Evolutionary conservation across 768 basidiomycete genomes (phyloP), one percentile per base, ranked within the genome.

Genomic region (Chiua virens): DNA sequence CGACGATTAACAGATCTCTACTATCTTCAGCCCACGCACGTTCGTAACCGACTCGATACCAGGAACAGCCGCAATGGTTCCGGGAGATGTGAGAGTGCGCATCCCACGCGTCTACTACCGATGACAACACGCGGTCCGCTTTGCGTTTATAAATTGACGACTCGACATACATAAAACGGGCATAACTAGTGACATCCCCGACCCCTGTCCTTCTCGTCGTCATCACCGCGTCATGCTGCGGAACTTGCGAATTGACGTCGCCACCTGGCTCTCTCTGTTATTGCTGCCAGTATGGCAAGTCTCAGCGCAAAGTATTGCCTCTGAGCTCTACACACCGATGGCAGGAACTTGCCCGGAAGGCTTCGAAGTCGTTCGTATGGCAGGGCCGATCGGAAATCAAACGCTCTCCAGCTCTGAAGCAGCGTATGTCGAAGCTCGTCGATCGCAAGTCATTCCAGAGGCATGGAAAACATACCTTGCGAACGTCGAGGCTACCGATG

Each of bases 401-500:
- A 45, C 61, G 0, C 71, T 80, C 25, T 69, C 69, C 47, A 4
- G 57, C 1, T 57, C 58, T 1, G 79, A 80, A 52, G 15, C 54
- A 1, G 46, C 52, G 6, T 80, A 80, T 57, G 49, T 78, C 42
- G 37, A 63, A 11, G 54, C 60, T 5, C 71, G 75, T 11, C 61
- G 61, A 18, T 48, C 67, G 0, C 47, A 70, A 11, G 71, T 75
- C 25, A 61, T 76, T 9, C 74, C 75, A 0, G 52, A 59, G 0
- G 73, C 77, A 0, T 80, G 73, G 73, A 58, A 61, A 41, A 25
- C 55, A 2, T 79, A 79, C 55, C 68, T 78, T 30, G 34, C 63
- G 4, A 73, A 71, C 39, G 73, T 74, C 28, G 54, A 73, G 38
- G 45, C 65, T 3, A 70, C 68, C 25, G 57, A 60, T 0, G 47